These are phyloP conservation scores for Coemansia sp. DNA, from an alignment of 192 early-diverging fungal genomes.

Conservation along the genomic window DNA sequence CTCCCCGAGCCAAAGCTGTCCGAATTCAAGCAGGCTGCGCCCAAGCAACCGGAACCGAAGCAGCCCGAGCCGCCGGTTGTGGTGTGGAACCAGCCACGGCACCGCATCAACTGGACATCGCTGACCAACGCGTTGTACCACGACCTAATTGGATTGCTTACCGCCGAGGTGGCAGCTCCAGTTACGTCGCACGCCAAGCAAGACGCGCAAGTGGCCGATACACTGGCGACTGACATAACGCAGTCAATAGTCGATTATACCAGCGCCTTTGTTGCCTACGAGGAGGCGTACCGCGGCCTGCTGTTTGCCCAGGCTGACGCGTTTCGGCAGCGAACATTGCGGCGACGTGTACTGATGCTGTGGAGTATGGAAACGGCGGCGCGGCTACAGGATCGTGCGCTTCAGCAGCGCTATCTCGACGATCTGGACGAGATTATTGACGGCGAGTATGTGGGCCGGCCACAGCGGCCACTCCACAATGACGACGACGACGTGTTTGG, in stretches of 20 bases:
- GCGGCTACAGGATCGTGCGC: slow-evolving; percentile 25
- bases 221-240: slow-evolving; percentile 26
- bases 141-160: slow-evolving; percentile 25
- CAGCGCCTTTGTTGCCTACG: slow-evolving; percentile 36
- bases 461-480: neutral
- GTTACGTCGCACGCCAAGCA: neutral
- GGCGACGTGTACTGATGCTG: slow-evolving; percentile 17
- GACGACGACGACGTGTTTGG: neutral
- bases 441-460: slow-evolving; percentile 14
- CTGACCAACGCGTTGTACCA: slow-evolving; percentile 35
- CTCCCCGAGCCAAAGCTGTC: too few relatives aligned
- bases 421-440: slow-evolving; percentile 31
- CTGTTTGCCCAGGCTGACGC: slow-evolving; percentile 29
- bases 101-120: slow-evolving; percentile 42
- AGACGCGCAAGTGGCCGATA: slow-evolving; percentile 4
- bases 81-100: slow-evolving; percentile 41
- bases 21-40: too few relatives aligned
- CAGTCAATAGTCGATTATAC: slow-evolving; percentile 35
- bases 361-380: slow-evolving; percentile 35
- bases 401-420: slow-evolving; percentile 37
- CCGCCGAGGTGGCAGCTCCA: slow-evolving; percentile 12
- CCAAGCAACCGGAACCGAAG: neutral
- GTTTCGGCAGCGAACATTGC: slow-evolving; percentile 16
- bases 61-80: slow-evolving; percentile 6
- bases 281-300: slow-evolving; percentile 32